These are phyloP conservation scores for Simplicillium sp. DNA, from an alignment of 2,329 filamentous ascomycete species.

Conservation along the genomic window DNA sequence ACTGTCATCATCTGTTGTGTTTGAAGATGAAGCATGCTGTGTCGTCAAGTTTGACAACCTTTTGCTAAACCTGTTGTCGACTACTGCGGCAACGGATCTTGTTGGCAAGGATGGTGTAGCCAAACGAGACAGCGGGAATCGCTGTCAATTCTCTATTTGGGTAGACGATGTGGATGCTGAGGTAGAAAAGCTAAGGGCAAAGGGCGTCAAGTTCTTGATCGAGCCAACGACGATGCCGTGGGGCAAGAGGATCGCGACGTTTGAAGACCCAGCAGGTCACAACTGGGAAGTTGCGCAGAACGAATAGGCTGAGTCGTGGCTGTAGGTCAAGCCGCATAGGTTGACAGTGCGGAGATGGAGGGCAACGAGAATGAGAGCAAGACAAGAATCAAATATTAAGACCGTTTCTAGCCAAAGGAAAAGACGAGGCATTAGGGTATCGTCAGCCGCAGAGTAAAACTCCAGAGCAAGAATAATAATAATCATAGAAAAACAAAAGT, in stretches of 20 bases:
- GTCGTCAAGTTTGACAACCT: background rate
- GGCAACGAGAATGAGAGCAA: too few relatives aligned
- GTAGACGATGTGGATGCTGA: slow-evolving; percentile 8
- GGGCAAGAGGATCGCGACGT: slow-evolving; percentile 6
- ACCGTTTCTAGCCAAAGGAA: background rate
- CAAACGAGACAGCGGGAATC: slow-evolving; percentile 2
- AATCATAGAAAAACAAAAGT: too few relatives aligned
- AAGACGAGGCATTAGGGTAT: background rate
- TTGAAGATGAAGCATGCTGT: background rate
- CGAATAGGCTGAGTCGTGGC: background rate
- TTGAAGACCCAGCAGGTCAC: slow-evolving; percentile 9
- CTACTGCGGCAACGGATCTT: slow-evolving; percentile 1
- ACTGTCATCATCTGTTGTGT: background rate
- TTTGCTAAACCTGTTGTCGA: background rate
- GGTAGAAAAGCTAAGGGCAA: slow-evolving; percentile 2
- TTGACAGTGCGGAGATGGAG: too few relatives aligned
- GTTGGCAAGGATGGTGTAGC: slow-evolving; percentile 4
- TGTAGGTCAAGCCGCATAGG: background rate
- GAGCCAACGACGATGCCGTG: slow-evolving; percentile 7
- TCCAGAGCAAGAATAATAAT: too few relatives aligned
- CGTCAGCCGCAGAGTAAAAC: background rate
- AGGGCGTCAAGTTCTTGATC: slow-evolving; percentile 6
- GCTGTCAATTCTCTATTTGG: slow-evolving; percentile 8
- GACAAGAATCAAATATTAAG: background rate
- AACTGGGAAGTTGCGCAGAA: slow-evolving; percentile 8